Percentiles rank a stretch among this genome's conserved stretches.
Evolutionary conservation across 2,329 filamentous ascomycete species (phyloP).

Genomic region (Aureobasidium vineae): DNA sequence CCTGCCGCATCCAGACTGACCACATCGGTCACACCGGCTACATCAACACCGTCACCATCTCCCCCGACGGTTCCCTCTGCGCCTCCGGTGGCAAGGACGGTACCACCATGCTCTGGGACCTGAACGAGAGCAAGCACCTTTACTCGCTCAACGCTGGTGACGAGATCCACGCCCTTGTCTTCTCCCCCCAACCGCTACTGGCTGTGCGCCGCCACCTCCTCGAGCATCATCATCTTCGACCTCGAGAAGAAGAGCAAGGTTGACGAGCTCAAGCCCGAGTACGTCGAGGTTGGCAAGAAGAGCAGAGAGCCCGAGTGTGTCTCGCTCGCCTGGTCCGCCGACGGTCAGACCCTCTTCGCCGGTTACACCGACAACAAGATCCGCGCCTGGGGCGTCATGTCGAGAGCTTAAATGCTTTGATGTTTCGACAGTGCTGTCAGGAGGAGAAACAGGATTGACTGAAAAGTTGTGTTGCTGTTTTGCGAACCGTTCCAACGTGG

Average conservation of each 20-base stretch:
- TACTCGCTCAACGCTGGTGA: constrained; percentile 99
- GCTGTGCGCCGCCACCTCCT: constrained; percentile 96
- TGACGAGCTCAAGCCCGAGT: constrained; percentile 99
- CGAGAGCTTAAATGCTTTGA: constrained; percentile 56
- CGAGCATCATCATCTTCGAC: constrained; percentile 99
- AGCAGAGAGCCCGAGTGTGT: constrained; percentile 98
- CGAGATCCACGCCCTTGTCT: constrained; percentile 99
- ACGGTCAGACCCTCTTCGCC: constrained; percentile 98
- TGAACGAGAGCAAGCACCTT: constrained; percentile 99
- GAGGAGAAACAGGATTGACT: constrained; percentile 18
- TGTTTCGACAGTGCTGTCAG: neutral
- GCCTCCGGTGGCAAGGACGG: constrained; percentile 99
- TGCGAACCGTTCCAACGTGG: constrained; percentile 12
- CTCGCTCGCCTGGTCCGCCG: constrained; percentile 93
- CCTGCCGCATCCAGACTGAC: constrained; percentile 99
- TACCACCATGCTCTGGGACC: constrained; percentile 99
- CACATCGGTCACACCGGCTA: constrained; percentile 99
- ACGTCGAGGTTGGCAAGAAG: constrained; percentile 96
- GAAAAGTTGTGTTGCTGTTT: constrained; percentile 23
- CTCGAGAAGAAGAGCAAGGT: constrained; percentile 99
- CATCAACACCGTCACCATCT: constrained; percentile 99
- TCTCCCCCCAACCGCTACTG: constrained; percentile 99
- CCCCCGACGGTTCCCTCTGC: constrained; percentile 97
- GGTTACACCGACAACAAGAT: constrained; percentile 99
- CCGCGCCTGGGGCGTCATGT: constrained; percentile 97